phyloP scores from a whole-genome alignment of 306 rosid species.

The Cotoneaster glaucophyllus region DNA sequence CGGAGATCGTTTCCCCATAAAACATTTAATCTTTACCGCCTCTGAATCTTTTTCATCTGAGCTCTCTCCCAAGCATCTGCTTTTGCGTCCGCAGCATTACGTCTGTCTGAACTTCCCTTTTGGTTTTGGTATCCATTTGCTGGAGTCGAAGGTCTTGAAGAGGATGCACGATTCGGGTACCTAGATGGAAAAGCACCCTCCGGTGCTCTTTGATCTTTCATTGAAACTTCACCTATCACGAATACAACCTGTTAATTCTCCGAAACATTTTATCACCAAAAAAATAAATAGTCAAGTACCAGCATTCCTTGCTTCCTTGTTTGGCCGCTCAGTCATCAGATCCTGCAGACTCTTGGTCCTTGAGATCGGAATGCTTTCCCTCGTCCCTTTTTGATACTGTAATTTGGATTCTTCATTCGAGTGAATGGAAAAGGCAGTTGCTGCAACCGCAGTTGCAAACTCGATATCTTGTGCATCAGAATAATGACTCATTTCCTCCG shows the following conservation, averaged over 20 bases:
- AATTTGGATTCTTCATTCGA: conserved; percentile 41
- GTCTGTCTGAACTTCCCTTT: conserved; percentile 7
- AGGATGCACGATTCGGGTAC: not conserved
- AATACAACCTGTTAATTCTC: conserved; percentile 11
- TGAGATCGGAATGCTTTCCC: conserved; percentile 20
- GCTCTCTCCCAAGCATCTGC: conserved; percentile 53
- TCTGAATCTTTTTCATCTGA: conserved; percentile 40
- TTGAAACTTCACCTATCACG: conserved; percentile 37
- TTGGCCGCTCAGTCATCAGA: conserved; percentile 16
- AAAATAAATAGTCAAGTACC: conserved; percentile 8
- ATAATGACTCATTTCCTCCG: conserved; percentile 21
- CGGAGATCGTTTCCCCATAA: not conserved
- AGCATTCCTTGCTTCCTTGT: conserved; percentile 20
- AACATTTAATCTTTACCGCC: conserved; percentile 30
- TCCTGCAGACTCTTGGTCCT: conserved; percentile 23
- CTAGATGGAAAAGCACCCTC: too few species aligned
- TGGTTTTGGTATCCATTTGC: conserved; percentile 19
- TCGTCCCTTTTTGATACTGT: conserved; percentile 27
- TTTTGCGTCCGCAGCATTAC: conserved; percentile 17
- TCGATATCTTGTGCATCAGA: conserved; percentile 30
- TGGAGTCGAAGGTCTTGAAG: conserved; percentile 24
- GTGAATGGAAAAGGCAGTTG: conserved; percentile 55
- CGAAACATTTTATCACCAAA: not conserved
- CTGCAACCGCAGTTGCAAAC: conserved; percentile 49
- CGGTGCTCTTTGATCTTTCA: conserved; percentile 23